phyloP scores from a whole-genome alignment of 2,329 filamentous ascomycete genomes.

The Gremmenia infestans region DNA sequence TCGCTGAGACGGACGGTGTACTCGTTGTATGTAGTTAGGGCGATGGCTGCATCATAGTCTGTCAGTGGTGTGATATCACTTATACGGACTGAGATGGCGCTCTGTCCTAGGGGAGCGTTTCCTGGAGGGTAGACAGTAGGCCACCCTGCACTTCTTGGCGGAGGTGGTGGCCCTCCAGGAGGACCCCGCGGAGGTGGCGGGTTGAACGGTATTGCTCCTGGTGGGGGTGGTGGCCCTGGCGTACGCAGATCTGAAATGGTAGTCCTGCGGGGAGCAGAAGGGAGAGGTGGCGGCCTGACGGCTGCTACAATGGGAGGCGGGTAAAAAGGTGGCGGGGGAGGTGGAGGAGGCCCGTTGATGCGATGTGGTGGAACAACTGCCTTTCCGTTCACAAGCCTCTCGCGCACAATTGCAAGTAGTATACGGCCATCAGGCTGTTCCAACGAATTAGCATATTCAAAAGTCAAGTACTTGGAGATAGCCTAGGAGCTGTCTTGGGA shows the following conservation, averaged over 20 bases:
- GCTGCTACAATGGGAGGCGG: not conserved
- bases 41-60: constrained; percentile 10
- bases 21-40: constrained; percentile 19
- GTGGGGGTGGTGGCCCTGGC: not conserved
- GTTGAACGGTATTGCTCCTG: not conserved
- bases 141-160: not conserved
- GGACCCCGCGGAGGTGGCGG: not conserved
- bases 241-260: not conserved
- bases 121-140: not conserved
- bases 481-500: no score
- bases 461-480: no score
- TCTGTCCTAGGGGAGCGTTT: not conserved
- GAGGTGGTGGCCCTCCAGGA: not conserved
- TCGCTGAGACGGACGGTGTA: constrained; percentile 17
- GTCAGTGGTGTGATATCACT: constrained; percentile 7
- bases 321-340: not conserved
- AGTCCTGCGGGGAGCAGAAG: not conserved
- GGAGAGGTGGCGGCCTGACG: constrained; percentile 1
- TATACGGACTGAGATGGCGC: constrained; percentile 1
- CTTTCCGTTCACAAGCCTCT: constrained; percentile 20
- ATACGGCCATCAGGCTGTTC: constrained; percentile 4
- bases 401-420: constrained; percentile 24
- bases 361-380: constrained; percentile 1
- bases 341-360: not conserved
- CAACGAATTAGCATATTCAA: no score